Evolutionary conservation across 352 stramenopile genomes (phyloP).

Genomic region (Phytopythium montanum): DNA sequence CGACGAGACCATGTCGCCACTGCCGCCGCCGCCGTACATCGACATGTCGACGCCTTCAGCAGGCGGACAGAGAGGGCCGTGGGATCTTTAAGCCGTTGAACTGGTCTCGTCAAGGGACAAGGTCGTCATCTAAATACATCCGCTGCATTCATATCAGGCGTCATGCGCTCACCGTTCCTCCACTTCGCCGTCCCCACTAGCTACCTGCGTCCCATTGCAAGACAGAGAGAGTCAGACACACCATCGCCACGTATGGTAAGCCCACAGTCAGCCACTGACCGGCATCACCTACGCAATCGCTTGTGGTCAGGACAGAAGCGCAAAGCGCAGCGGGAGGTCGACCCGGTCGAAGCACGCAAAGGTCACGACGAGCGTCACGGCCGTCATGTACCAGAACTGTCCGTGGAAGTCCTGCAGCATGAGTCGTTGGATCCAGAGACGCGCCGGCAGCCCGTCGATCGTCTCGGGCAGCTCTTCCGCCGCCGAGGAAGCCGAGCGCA

Average conservation of each 20-base stretch:
- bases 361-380: constrained; percentile 77
- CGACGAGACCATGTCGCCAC: constrained; percentile 5
- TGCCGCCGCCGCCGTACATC: constrained; percentile 12
- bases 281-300: not conserved
- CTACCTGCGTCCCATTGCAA: not conserved
- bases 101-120: not conserved
- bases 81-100: not conserved
- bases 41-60: constrained; percentile 9
- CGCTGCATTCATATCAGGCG: not conserved
- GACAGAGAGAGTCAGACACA: not conserved
- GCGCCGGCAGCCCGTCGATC: constrained; percentile 65
- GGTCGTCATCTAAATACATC: not conserved
- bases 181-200: not conserved
- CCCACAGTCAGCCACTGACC: not conserved
- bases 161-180: not conserved
- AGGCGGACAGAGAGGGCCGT: not conserved
- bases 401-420: constrained; percentile 85
- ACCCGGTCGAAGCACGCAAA: constrained; percentile 84
- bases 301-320: constrained; percentile 37
- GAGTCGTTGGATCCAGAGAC: constrained; percentile 80
- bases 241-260: not conserved
- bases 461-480: constrained; percentile 9
- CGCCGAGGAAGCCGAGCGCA: constrained; percentile 25
- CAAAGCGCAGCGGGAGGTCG: constrained; percentile 71
- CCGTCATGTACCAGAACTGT: constrained; percentile 86